Evolutionary conservation across 257 asterid species (phyloP), one percentile per base, ranked within the genome.

Genomic region (Anisodus acutangulus): DNA sequence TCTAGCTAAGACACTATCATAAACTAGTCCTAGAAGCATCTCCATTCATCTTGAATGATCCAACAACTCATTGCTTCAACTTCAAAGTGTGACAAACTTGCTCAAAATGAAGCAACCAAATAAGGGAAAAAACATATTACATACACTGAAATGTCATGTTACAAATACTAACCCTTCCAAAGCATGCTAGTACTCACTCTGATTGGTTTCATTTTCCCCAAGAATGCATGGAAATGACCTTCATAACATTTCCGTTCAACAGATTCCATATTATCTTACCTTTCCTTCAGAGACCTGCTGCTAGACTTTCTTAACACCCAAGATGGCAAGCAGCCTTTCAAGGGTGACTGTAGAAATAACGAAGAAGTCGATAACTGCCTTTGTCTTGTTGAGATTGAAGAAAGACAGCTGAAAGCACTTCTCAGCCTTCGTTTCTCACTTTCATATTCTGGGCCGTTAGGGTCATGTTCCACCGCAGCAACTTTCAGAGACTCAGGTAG

Each of bases 331-430:
- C 97, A 92, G 19, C 97, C 95, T 89, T 93, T 91, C 83, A 94
- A 85, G 4, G 99, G 98, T 19, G 97, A 91, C 55, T 90, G 95
- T 17, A 94, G 89, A 85, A 93, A 87, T 83, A 92, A 64, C 3
- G 98, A 94, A 78, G 97, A 93, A 6, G 94, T 86, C 0, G 95
- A 94, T 64, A 94, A 83, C 84, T 92, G 95, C 82, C 91, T 94
- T 84, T 95, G 99, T 88, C 97, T 91, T 1, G 91, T 89, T 11
- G 99, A 92, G 84, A 93, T 91, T 9, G 98, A 94, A 9, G 99
- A 93, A 19, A 95, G 90, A 84, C 94, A 91, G 85, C 89, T 91
- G 86, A 91, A 95, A 47, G 89, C 89, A 82, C 95, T 88, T 89
- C 94, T 89, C 67, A 93, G 92, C 91, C 90, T 92, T 87, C 83